These are phyloP conservation scores for Solanum sejunctum DNA, from an alignment of 257 asterid genomes.

Conservation along the genomic window DNA sequence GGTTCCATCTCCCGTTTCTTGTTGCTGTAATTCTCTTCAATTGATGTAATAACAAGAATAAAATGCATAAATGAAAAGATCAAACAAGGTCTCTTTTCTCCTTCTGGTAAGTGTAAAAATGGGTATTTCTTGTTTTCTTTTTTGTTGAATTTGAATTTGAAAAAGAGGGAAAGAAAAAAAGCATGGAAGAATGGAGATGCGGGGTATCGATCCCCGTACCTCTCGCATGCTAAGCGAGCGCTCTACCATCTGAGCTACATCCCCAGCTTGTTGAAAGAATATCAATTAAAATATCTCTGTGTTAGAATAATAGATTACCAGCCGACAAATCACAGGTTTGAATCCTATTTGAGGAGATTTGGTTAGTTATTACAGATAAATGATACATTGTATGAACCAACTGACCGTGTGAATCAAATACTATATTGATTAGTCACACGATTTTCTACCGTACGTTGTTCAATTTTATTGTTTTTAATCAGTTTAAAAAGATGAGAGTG, in stretches of 20 bases:
- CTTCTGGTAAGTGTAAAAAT: neutral
- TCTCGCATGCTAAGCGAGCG: constrained; percentile 43
- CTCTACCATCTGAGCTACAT: constrained; percentile 67
- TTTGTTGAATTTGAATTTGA: neutral
- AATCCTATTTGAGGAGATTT: too few relatives aligned
- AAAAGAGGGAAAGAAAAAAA: neutral
- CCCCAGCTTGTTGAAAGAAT: constrained; percentile 9
- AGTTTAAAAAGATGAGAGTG: too few relatives aligned
- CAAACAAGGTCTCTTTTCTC: neutral
- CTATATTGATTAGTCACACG: too few relatives aligned
- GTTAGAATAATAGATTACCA: too few relatives aligned
- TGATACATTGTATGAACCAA: too few relatives aligned
- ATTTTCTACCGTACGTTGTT: too few relatives aligned
- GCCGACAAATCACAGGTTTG: accelerated
- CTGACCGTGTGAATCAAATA: too few relatives aligned
- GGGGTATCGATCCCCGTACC: constrained; percentile 41
- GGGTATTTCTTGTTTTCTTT: neutral
- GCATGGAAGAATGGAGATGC: constrained; percentile 21
- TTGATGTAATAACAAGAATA: neutral
- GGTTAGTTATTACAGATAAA: too few relatives aligned
- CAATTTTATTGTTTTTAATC: too few relatives aligned
- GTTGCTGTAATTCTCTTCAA: neutral
- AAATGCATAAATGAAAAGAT: neutral
- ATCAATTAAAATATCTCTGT: too few relatives aligned
- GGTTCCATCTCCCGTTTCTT: neutral